phyloP scores from a whole-genome alignment of 2,329 filamentous ascomycete genomes.

The Trichoderma sp. region DNA sequence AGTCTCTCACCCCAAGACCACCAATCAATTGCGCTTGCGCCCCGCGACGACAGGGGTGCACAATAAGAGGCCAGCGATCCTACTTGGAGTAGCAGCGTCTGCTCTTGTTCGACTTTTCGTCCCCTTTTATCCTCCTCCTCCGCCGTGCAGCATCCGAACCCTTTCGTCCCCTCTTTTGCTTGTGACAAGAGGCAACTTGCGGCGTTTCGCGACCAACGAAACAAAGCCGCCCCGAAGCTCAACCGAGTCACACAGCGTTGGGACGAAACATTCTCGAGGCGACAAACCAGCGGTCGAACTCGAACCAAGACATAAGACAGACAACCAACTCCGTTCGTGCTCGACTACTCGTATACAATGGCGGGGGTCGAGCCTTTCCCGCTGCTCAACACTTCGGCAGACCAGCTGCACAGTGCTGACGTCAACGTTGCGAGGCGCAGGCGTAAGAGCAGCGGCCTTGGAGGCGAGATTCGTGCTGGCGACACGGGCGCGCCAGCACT shows the following conservation, averaged over 20 bases:
- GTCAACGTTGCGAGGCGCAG: constrained; percentile 44
- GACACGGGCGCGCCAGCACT: constrained; percentile 56
- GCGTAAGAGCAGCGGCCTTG: constrained; percentile 56
- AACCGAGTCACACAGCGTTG: neutral
- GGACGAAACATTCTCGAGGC: neutral
- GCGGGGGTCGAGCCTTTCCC: constrained; percentile 55
- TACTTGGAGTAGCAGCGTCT: neutral
- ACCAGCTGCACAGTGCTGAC: constrained; percentile 46
- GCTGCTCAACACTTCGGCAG: constrained; percentile 50
- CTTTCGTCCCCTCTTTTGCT: neutral
- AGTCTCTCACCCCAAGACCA: constrained; percentile 8
- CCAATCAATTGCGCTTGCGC: constrained; percentile 18
- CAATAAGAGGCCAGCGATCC: constrained; percentile 12
- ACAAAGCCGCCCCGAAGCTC: neutral
- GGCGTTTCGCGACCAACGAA: neutral
- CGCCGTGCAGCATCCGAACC: neutral
- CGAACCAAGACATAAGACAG: neutral
- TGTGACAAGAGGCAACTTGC: neutral
- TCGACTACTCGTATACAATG: constrained; percentile 33
- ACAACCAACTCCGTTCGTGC: too few species aligned
- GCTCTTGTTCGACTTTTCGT: neutral
- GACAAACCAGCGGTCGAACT: neutral
- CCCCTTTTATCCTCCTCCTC: constrained; percentile 4
- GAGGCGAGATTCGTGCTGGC: constrained; percentile 52
- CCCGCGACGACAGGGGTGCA: constrained; percentile 8